These are phyloP conservation scores for Colletotrichum godetiae DNA, from an alignment of 2,329 filamentous ascomycete species.

Conservation along the genomic window DNA sequence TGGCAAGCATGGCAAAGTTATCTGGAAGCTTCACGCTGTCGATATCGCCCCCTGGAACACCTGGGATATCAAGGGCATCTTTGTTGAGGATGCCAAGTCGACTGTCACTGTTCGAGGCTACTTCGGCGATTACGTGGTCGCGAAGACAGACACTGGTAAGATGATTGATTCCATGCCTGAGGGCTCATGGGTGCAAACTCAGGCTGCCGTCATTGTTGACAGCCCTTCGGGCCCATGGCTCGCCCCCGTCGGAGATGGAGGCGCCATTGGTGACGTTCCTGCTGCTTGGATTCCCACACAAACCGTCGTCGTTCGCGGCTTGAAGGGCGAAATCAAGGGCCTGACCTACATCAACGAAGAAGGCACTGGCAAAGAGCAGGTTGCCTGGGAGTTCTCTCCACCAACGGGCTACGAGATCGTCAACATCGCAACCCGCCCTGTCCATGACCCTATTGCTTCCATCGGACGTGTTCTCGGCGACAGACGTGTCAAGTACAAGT, in stretches of 20 bases:
- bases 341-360: slow-evolving; percentile 61
- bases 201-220: slow-evolving; percentile 60
- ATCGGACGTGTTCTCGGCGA: slow-evolving; percentile 95
- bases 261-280: slow-evolving; percentile 59
- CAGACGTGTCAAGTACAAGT: slow-evolving; percentile 96
- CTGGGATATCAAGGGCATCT: slow-evolving; percentile 77
- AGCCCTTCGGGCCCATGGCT: slow-evolving; percentile 64
- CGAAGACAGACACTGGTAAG: slow-evolving; percentile 65
- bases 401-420: slow-evolving; percentile 75
- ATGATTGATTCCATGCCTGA: slow-evolving; percentile 56
- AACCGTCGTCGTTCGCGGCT: slow-evolving; percentile 64
- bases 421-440: slow-evolving; percentile 73
- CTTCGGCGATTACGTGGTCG: slow-evolving; percentile 70
- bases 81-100: slow-evolving; percentile 67
- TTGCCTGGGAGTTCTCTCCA: slow-evolving; percentile 80
- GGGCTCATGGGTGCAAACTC: slow-evolving; percentile 52
- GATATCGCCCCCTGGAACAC: slow-evolving; percentile 64
- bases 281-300: slow-evolving; percentile 60
- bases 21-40: slow-evolving; percentile 79
- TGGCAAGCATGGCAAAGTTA: slow-evolving; percentile 76
- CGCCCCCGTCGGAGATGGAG: slow-evolving; percentile 63
- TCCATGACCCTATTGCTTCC: slow-evolving; percentile 89
- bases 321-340: slow-evolving; percentile 64
- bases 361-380: slow-evolving; percentile 54
- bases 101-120: slow-evolving; percentile 68